Evolutionary conservation across 345 rosid genomes (phyloP).

Genomic region (Trapa incisa): DNA sequence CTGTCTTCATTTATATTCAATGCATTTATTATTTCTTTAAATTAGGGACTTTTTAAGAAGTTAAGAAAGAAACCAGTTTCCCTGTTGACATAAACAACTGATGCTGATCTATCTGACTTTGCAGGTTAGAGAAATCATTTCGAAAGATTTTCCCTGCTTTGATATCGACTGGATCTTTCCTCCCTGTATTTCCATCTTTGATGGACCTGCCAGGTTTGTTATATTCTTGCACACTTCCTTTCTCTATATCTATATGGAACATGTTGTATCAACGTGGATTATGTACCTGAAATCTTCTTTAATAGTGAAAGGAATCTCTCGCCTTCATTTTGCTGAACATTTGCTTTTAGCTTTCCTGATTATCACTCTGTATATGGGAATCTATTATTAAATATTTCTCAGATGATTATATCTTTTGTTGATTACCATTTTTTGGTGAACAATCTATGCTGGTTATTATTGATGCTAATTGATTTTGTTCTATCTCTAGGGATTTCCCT

Average conservation of each 20-base stretch:
- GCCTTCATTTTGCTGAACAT: neutral
- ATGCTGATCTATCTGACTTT: conserved; percentile 10
- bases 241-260: neutral
- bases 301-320: neutral
- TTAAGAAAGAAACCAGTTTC: neutral
- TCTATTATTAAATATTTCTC: neutral
- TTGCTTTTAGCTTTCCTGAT: neutral
- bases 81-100: neutral
- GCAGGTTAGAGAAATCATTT: conserved; percentile 73
- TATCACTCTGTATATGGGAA: neutral
- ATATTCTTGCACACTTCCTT: neutral
- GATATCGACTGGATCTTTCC: conserved; percentile 84
- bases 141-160: conserved; percentile 60
- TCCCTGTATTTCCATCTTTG: conserved; percentile 77
- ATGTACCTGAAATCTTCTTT: neutral
- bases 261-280: neutral
- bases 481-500: neutral
- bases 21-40: neutral
- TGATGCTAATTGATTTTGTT: neutral
- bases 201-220: conserved; percentile 78
- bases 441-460: neutral
- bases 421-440: too few species aligned
- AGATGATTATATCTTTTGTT: neutral
- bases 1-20: neutral
- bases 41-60: neutral